phyloP scores from a whole-genome alignment of 2,329 filamentous ascomycete species.

The Neopestalotiopsis rosae region DNA sequence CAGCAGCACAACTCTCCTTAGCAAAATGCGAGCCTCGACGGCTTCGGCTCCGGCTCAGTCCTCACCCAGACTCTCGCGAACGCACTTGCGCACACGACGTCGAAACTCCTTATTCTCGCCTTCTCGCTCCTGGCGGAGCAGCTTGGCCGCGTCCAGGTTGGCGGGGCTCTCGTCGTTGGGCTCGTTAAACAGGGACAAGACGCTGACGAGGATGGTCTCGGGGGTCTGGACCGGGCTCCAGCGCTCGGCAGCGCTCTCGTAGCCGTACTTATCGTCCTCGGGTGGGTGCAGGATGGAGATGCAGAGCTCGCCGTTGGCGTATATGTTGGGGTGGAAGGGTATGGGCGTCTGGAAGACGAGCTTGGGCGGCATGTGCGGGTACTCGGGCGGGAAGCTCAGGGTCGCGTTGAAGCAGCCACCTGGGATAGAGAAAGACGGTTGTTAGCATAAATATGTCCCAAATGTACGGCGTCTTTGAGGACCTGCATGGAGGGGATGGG shows the following conservation, averaged over 20 bases:
- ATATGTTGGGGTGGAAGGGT: conserved; percentile 94
- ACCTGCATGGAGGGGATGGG: too few relatives aligned
- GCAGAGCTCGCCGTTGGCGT: conserved; percentile 85
- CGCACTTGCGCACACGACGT: conserved; percentile 76
- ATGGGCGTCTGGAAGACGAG: conserved; percentile 86
- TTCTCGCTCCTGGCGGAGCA: conserved; percentile 81
- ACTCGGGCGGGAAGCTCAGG: conserved; percentile 82
- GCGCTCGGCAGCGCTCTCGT: conserved; percentile 87
- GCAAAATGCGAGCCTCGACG: neutral
- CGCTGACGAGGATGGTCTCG: conserved; percentile 89
- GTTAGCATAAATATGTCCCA: too few relatives aligned
- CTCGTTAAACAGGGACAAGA: conserved; percentile 89
- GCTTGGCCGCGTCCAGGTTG: conserved; percentile 88
- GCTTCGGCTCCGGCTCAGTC: conserved; percentile 46
- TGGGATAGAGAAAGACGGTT: conserved; percentile 38
- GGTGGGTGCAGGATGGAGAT: conserved; percentile 97
- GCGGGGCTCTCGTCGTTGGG: conserved; percentile 96
- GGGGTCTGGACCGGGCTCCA: conserved; percentile 96
- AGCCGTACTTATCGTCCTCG: conserved; percentile 91
- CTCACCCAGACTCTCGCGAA: conserved; percentile 81
- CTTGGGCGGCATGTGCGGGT: conserved; percentile 86
- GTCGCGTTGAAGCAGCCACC: conserved; percentile 91
- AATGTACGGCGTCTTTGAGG: too few relatives aligned
- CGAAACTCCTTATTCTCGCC: conserved; percentile 74
- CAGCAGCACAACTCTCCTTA: neutral